Evolutionary conservation across 345 rosid species (phyloP).

Genomic region (Corymbia maculata): DNA sequence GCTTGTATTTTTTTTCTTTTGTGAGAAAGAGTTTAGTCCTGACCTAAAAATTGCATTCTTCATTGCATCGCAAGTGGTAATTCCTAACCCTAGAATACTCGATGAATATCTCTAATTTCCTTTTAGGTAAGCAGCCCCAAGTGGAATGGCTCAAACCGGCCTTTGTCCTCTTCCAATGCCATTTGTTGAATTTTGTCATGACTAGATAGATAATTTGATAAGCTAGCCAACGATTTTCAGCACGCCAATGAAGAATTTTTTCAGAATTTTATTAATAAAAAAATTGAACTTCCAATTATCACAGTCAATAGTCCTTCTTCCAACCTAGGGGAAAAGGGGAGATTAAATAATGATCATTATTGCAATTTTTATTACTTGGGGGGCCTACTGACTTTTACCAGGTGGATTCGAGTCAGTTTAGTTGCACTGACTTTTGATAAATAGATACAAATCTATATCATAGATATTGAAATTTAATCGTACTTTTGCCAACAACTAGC

Average conservation of each 20-base stretch:
- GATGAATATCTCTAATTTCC: background rate
- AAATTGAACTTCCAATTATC: background rate
- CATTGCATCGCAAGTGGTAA: background rate
- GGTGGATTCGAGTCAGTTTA: background rate
- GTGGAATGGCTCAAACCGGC: background rate
- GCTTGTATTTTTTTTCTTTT: background rate
- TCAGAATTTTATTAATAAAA: background rate
- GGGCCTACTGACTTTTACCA: background rate
- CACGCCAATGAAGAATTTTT: background rate
- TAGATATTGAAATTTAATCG: background rate
- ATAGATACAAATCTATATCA: background rate
- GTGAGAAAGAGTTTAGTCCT: background rate
- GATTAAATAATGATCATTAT: background rate
- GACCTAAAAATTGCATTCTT: background rate
- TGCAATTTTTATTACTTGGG: background rate
- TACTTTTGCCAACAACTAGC: background rate
- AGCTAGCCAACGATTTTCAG: background rate
- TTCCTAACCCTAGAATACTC: background rate
- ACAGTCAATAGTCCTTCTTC: background rate
- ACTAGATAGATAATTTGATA: background rate
- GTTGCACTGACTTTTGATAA: background rate
- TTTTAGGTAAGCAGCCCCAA: background rate
- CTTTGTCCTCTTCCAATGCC: background rate
- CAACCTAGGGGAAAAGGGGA: background rate
- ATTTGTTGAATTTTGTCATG: background rate